phyloP scores from a whole-genome alignment of 2,329 filamentous ascomycete species.

The Alternaria atra region DNA sequence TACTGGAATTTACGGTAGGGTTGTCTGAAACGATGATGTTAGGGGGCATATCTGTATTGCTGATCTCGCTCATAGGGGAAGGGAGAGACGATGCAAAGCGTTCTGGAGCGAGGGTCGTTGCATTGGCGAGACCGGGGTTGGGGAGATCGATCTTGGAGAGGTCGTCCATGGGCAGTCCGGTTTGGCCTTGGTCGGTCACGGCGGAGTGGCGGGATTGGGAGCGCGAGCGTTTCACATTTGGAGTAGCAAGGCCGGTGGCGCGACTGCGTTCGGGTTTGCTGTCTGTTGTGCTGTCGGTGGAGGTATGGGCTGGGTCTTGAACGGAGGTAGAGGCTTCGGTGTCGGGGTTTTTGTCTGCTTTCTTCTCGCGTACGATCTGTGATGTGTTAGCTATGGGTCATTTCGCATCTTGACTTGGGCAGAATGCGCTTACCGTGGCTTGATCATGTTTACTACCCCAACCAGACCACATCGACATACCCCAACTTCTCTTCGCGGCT shows the following conservation, averaged over 20 bases:
- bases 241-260: conserved; percentile 11
- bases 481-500: conserved; percentile 73
- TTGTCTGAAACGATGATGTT: conserved; percentile 34
- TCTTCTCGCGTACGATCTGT: conserved; percentile 47
- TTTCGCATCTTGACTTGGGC: neutral
- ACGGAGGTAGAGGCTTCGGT: conserved; percentile 41
- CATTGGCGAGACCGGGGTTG: conserved; percentile 36
- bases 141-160: conserved; percentile 33
- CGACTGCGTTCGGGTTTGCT: conserved; percentile 19
- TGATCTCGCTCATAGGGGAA: conserved; percentile 19
- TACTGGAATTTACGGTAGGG: conserved; percentile 39
- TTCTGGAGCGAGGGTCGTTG: conserved; percentile 40
- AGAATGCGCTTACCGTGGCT: conserved; percentile 64
- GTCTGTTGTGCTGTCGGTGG: conserved; percentile 50
- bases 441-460: conserved; percentile 93
- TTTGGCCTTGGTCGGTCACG: conserved; percentile 48
- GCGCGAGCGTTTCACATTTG: conserved; percentile 24
- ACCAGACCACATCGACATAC: conserved; percentile 81
- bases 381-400: conserved; percentile 15
- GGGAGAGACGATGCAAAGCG: conserved; percentile 36
- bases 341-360: conserved; percentile 37
- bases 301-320: conserved; percentile 7
- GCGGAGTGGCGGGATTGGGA: conserved; percentile 43
- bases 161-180: conserved; percentile 28
- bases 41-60: conserved; percentile 1